A percentile compares a stretch with the other conserved stretches of the same genome.
These are phyloP conservation scores for Cladobotryum protrusum DNA, from an alignment of 2,329 filamentous ascomycete genomes.

Conservation along the genomic window DNA sequence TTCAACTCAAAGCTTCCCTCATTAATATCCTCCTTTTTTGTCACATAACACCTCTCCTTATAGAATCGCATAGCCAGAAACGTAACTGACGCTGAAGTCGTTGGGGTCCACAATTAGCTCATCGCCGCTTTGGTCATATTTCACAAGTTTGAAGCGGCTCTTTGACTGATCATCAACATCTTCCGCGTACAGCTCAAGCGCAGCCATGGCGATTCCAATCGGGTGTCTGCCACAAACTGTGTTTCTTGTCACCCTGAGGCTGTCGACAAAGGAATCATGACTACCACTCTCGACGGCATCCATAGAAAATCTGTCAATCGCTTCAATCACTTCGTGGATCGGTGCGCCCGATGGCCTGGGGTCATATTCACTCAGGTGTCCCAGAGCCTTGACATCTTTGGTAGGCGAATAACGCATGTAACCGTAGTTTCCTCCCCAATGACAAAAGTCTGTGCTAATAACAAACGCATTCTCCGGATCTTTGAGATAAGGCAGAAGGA, in stretches of 20 bases:
- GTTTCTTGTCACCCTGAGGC: constrained; percentile 68
- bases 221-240: constrained; percentile 94
- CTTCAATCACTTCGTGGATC: constrained; percentile 80
- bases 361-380: constrained; percentile 28
- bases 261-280: constrained; percentile 63
- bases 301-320: constrained; percentile 77
- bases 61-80: constrained; percentile 78
- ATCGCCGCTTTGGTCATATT: constrained; percentile 84
- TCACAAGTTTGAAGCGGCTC: constrained; percentile 67
- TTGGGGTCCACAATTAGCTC: constrained; percentile 58
- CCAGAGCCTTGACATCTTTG: constrained; percentile 34
- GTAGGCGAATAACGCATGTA: constrained; percentile 69
- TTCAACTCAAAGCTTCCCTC: not conserved
- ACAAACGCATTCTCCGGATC: constrained; percentile 77
- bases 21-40: not conserved
- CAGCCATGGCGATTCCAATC: constrained; percentile 88
- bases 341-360: constrained; percentile 33
- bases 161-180: constrained; percentile 35
- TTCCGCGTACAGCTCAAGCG: constrained; percentile 58
- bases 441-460: constrained; percentile 92
- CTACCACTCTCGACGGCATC: constrained; percentile 72
- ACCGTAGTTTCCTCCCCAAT: constrained; percentile 78
- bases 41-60: constrained; percentile 27
- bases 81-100: constrained; percentile 92
- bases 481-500: constrained; percentile 72